Evolutionary conservation across 306 rosid genomes (phyloP).

Genomic region (Fragaria vesca): DNA sequence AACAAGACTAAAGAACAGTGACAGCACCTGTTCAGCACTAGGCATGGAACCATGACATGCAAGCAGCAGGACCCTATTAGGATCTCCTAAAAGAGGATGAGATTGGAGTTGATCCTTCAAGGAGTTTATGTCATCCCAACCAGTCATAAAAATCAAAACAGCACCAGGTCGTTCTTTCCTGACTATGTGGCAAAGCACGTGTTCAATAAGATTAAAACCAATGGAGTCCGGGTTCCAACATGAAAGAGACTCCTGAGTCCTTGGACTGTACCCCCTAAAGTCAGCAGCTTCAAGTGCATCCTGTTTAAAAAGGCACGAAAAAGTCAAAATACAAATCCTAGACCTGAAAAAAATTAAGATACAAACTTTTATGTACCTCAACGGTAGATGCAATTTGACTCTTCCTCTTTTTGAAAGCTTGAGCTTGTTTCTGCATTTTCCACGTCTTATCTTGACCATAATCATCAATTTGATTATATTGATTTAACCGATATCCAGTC

Average conservation of each 20-base stretch:
- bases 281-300: slow-evolving; percentile 49
- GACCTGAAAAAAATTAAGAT: slow-evolving; percentile 3
- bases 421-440: slow-evolving; percentile 59
- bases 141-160: slow-evolving; percentile 59
- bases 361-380: slow-evolving; percentile 32
- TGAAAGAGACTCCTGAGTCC: slow-evolving; percentile 43
- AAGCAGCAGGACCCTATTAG: slow-evolving; percentile 50
- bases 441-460: slow-evolving; percentile 62
- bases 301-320: slow-evolving; percentile 23
- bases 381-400: slow-evolving; percentile 57
- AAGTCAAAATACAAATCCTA: slow-evolving; percentile 13
- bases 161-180: slow-evolving; percentile 54
- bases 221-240: slow-evolving; percentile 61
- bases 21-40: slow-evolving; percentile 50
- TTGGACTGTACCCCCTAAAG: slow-evolving; percentile 36
- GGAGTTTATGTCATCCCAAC: slow-evolving; percentile 62
- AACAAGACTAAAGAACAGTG: slow-evolving; percentile 1
- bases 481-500: slow-evolving; percentile 46
- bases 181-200: slow-evolving; percentile 44
- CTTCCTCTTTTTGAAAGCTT: slow-evolving; percentile 41
- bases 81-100: slow-evolving; percentile 58
- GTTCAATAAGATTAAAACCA: slow-evolving; percentile 58
- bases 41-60: slow-evolving; percentile 71
- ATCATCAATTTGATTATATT: slow-evolving; percentile 57
- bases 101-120: slow-evolving; percentile 55